These are phyloP conservation scores for Xylaria sp. DNA, from an alignment of 2,329 filamentous ascomycete species.

Conservation along the genomic window DNA sequence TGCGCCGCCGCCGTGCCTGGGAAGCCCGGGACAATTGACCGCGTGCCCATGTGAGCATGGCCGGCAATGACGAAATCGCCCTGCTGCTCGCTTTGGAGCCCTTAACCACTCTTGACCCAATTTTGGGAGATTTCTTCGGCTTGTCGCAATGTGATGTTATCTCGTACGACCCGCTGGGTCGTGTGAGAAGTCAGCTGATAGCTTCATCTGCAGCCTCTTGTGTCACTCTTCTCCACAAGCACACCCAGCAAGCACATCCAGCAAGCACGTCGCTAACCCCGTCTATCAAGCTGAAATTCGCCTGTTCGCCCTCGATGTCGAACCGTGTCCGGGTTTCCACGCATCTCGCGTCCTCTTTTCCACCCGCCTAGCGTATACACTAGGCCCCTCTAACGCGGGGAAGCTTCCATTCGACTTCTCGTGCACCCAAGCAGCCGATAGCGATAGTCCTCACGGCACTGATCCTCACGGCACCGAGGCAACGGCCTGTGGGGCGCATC, in stretches of 20 bases:
- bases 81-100: neutral
- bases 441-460: slow-evolving; percentile 24
- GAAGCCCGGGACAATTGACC: neutral
- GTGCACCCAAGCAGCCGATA: slow-evolving; percentile 21
- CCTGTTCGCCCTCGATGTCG: neutral
- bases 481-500: slow-evolving; percentile 21
- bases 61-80: neutral
- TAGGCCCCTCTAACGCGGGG: no score
- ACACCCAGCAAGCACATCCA: slow-evolving; percentile 13
- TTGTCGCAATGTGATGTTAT: slow-evolving; percentile 13
- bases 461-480: slow-evolving; percentile 16
- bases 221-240: slow-evolving; percentile 18
- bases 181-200: slow-evolving; percentile 20
- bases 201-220: slow-evolving; percentile 25
- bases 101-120: slow-evolving; percentile 4
- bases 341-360: neutral
- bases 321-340: neutral
- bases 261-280: slow-evolving; percentile 2
- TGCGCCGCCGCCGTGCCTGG: neutral
- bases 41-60: neutral
- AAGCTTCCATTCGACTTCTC: neutral
- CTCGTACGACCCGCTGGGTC: slow-evolving; percentile 9
- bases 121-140: neutral
- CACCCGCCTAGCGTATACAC: no score
- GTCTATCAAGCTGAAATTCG: neutral